These are phyloP conservation scores for Penstemon davidsonii DNA, from an alignment of 257 asterid genomes.

Conservation along the genomic window DNA sequence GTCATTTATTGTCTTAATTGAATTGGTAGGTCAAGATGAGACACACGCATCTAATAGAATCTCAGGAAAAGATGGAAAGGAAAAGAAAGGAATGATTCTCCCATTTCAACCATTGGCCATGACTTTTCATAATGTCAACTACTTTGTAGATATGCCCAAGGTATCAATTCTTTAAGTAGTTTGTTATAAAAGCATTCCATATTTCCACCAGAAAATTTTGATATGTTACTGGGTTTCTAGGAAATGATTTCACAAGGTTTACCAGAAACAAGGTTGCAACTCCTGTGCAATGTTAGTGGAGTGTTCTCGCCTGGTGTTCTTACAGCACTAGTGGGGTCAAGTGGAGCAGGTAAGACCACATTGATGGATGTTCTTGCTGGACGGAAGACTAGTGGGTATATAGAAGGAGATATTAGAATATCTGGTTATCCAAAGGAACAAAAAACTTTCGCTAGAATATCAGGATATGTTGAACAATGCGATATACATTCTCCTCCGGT, in stretches of 20 bases:
- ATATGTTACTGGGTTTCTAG: conserved; percentile 33
- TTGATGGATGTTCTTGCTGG: conserved; percentile 96
- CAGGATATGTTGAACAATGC: conserved; percentile 93
- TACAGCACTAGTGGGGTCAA: conserved; percentile 84
- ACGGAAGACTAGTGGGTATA: conserved; percentile 82
- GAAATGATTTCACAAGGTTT: conserved; percentile 79
- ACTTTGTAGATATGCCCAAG: conserved; percentile 92
- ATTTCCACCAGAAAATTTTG: conserved; percentile 15
- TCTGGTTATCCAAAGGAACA: conserved; percentile 85
- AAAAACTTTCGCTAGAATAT: conserved; percentile 71
- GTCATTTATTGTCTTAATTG: conserved; percentile 18
- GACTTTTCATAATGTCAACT: conserved; percentile 81
- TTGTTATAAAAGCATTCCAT: conserved; percentile 12
- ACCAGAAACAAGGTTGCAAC: conserved; percentile 69
- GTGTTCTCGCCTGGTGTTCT: conserved; percentile 87
- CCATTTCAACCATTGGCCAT: conserved; percentile 85
- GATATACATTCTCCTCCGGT: conserved; percentile 97
- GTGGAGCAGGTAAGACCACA: conserved; percentile 98
- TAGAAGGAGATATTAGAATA: conserved; percentile 80
- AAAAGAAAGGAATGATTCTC: conserved; percentile 81
- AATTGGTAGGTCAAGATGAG: conserved; percentile 40
- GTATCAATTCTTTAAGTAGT: conserved; percentile 36
- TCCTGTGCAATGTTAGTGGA: conserved; percentile 74
- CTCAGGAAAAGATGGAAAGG: conserved; percentile 26
- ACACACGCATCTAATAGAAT: conserved; percentile 23